Percentiles rank a stretch among this genome's conserved stretches.
Evolutionary conservation across 768 basidiomycete species (phyloP).

Genomic region (Mycena belliarum): DNA sequence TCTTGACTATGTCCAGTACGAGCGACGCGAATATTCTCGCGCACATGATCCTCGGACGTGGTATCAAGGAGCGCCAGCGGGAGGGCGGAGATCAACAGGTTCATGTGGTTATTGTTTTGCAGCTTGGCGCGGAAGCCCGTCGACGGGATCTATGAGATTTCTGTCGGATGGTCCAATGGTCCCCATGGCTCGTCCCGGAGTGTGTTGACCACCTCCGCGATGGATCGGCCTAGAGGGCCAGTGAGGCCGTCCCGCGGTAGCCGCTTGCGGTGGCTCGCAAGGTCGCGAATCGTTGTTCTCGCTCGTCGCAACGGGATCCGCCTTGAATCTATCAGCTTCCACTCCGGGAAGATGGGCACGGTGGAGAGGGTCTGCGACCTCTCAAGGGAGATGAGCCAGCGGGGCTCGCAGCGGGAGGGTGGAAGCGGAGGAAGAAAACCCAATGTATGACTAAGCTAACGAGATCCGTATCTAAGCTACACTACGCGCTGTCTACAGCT

Average conservation of each 20-base stretch:
- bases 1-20: constrained; percentile 28
- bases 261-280: constrained; percentile 19
- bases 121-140: constrained; percentile 21
- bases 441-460: too few species aligned
- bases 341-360: constrained; percentile 27
- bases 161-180: neutral
- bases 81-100: constrained; percentile 19
- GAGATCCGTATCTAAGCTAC: too few species aligned
- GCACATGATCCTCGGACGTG: constrained; percentile 28
- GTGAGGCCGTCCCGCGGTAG: constrained; percentile 23
- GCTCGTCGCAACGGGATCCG: constrained; percentile 25
- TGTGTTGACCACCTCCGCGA: neutral
- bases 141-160: constrained; percentile 21
- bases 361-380: too few species aligned
- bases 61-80: constrained; percentile 15
- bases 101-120: constrained; percentile 17
- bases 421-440: too few species aligned
- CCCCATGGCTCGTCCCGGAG: neutral
- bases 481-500: too few species aligned
- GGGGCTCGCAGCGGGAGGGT: too few species aligned
- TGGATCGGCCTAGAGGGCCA: neutral
- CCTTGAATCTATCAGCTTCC: constrained; percentile 25
- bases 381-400: too few species aligned
- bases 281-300: constrained; percentile 15
- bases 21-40: constrained; percentile 31